phyloP scores from a whole-genome alignment of 2,329 filamentous ascomycete species.

The Diaporthe citrichinensis region DNA sequence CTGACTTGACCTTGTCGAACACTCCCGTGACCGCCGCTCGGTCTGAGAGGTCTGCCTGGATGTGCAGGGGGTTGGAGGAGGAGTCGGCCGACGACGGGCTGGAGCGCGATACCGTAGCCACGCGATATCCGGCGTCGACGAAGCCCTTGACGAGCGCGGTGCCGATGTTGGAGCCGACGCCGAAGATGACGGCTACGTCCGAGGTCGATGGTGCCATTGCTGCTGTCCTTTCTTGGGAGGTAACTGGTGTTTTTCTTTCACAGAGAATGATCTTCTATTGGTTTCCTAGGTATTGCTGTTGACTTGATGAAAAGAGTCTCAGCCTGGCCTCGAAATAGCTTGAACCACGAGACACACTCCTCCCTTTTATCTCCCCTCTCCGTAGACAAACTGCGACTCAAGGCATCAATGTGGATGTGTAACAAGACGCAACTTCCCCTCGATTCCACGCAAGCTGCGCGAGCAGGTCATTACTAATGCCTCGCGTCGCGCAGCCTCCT shows the following conservation, averaged over 20 bases:
- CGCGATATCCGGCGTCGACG: conserved; percentile 38
- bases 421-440: not conserved
- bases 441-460: not conserved
- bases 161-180: conserved; percentile 41
- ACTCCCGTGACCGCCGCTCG: conserved; percentile 9
- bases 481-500: not conserved
- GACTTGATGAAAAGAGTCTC: not conserved
- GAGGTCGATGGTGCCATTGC: conserved; percentile 22
- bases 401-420: not conserved
- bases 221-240: not conserved
- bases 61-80: conserved; percentile 21
- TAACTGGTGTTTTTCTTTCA: no score
- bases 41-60: conserved; percentile 40
- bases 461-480: conserved; percentile 11
- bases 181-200: conserved; percentile 41
- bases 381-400: not conserved
- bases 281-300: not conserved
- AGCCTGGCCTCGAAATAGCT: not conserved
- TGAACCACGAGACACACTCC: not conserved
- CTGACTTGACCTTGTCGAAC: conserved; percentile 25
- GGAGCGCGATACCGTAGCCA: conserved; percentile 41
- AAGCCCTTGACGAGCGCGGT: conserved; percentile 39
- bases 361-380: not conserved
- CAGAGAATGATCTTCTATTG: not conserved
- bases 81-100: conserved; percentile 12